Evolutionary conservation across 352 stramenopile genomes (phyloP).

Genomic region (Stramenopiles sp.): DNA sequence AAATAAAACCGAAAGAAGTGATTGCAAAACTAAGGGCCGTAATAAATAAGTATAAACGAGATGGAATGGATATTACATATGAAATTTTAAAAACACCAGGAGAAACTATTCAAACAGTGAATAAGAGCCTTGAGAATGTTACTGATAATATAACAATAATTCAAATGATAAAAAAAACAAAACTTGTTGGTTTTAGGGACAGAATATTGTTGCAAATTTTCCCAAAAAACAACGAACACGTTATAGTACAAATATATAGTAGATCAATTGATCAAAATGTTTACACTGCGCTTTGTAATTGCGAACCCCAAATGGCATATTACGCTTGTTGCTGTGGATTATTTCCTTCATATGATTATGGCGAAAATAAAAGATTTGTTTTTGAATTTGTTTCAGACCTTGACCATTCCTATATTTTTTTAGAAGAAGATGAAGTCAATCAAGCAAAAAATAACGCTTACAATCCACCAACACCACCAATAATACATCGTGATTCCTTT

Average conservation of each 20-base stretch:
- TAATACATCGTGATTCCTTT: not conserved
- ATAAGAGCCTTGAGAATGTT: not conserved
- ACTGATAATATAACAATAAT: not conserved
- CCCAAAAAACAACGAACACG: not conserved
- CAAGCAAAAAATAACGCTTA: not conserved
- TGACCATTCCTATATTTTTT: not conserved
- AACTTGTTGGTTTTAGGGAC: not conserved
- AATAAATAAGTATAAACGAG: not conserved
- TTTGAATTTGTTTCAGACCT: not conserved
- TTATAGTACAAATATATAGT: not conserved
- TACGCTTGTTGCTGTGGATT: not conserved
- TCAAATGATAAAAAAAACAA: not conserved
- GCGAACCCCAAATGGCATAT: not conserved
- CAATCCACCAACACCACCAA: not conserved
- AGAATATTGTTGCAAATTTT: not conserved
- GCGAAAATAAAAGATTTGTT: not conserved
- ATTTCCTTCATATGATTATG: not conserved
- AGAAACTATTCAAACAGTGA: too few species aligned
- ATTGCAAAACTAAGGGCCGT: not conserved
- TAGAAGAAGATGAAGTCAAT: not conserved
- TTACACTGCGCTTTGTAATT: not conserved
- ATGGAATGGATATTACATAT: not conserved
- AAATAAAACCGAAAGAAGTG: not conserved
- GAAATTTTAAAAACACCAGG: not conserved
- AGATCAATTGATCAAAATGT: not conserved